Evolutionary conservation across 495 filamentous ascomycete genomes (phyloP).

Genomic region (Xylaria intraflava): DNA sequence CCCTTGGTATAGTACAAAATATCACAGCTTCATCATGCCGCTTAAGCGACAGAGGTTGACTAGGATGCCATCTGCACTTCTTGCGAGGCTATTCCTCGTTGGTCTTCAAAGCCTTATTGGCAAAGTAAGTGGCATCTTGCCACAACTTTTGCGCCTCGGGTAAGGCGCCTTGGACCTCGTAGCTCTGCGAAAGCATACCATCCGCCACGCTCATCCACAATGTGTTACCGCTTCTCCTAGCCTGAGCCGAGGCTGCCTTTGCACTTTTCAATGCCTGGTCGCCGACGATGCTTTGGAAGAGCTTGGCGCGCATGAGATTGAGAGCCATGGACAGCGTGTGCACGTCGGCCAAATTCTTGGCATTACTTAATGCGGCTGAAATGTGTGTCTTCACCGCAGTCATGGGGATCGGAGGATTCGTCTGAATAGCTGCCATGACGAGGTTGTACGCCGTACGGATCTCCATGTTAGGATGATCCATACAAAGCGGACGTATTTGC

Average conservation of each 20-base stretch:
- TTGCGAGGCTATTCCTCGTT: slow-evolving; percentile 8
- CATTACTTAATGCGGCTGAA: slow-evolving; percentile 48
- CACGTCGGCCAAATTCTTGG: slow-evolving; percentile 54
- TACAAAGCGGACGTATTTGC: slow-evolving; percentile 60
- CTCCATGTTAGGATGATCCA: slow-evolving; percentile 60
- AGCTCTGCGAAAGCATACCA: slow-evolving; percentile 68
- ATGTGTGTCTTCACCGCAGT: slow-evolving; percentile 72
- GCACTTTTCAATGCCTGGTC: slow-evolving; percentile 89
- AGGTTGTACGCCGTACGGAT: slow-evolving; percentile 72
- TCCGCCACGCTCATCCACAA: slow-evolving; percentile 84
- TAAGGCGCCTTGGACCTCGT: slow-evolving; percentile 62
- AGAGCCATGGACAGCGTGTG: slow-evolving; percentile 78
- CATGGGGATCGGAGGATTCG: slow-evolving; percentile 49
- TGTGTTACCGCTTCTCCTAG: slow-evolving; percentile 63
- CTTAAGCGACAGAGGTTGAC: not conserved
- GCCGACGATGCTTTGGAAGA: slow-evolving; percentile 80
- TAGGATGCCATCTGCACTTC: not conserved
- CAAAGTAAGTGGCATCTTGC: slow-evolving; percentile 25
- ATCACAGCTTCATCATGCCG: not conserved
- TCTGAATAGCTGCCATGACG: slow-evolving; percentile 61
- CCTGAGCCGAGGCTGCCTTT: slow-evolving; percentile 64
- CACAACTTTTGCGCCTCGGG: slow-evolving; percentile 49
- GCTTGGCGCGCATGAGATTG: slow-evolving; percentile 74
- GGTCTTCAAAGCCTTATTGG: slow-evolving; percentile 20
- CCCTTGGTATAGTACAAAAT: slow-evolving; percentile 2